These are phyloP conservation scores for Leccinum variicolor DNA, from an alignment of 768 basidiomycete species.

Conservation along the genomic window DNA sequence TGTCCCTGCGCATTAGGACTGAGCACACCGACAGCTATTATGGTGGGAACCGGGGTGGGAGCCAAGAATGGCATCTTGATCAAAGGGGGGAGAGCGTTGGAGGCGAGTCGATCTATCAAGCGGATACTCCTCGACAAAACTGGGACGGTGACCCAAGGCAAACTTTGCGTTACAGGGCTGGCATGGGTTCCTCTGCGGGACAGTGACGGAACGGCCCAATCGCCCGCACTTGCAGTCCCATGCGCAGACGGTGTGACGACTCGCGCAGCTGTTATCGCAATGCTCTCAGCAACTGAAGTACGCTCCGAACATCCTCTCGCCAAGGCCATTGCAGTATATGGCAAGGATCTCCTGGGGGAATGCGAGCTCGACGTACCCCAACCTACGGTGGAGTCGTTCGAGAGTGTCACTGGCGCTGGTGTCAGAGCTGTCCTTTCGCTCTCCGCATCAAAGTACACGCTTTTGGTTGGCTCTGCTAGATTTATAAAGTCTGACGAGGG, in stretches of 20 bases:
- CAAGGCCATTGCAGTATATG: constrained; percentile 84
- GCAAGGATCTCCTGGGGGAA: constrained; percentile 56
- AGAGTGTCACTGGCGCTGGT: constrained; percentile 87
- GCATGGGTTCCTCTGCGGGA: constrained; percentile 61
- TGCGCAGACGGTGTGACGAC: constrained; percentile 64
- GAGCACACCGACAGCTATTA: constrained; percentile 96
- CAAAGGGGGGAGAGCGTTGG: constrained; percentile 93
- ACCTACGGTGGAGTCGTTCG: constrained; percentile 67
- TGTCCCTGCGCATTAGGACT: constrained; percentile 97
- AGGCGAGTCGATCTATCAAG: constrained; percentile 81
- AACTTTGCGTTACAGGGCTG: constrained; percentile 73
- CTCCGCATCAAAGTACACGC: constrained; percentile 47
- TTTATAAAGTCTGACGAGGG: constrained; percentile 59
- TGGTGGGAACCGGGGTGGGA: constrained; percentile 98
- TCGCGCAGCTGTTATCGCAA: constrained; percentile 63
- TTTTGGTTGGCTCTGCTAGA: constrained; percentile 73
- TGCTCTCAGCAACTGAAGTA: constrained; percentile 85
- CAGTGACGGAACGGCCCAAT: constrained; percentile 10
- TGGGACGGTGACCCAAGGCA: constrained; percentile 95
- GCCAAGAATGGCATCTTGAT: constrained; percentile 97
- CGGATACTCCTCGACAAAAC: constrained; percentile 94
- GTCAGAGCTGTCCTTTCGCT: constrained; percentile 67
- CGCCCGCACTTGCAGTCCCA: constrained; percentile 13
- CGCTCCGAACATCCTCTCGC: constrained; percentile 96
- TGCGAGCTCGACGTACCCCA: constrained; percentile 42